Conservation (phyloP, 2,329 filamentous ascomycete species). For the Ascocoryne sarcoides region DNA sequence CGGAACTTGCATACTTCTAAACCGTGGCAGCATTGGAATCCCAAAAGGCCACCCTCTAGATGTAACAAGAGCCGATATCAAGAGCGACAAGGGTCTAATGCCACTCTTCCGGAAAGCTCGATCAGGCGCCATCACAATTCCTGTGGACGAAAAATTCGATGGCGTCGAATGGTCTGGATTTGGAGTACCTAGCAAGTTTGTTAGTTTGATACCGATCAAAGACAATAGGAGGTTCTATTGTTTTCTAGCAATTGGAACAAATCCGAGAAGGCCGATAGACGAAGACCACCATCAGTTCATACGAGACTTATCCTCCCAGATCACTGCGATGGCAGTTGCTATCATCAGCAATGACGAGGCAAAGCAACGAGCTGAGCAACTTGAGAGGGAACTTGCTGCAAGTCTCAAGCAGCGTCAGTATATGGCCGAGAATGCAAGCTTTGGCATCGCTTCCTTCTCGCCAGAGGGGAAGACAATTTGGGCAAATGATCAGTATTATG, state of each 20-base stretch:
- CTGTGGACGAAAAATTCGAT: conserved; percentile 18
- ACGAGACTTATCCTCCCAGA: conserved; percentile 17
- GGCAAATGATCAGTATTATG: conserved; percentile 24
- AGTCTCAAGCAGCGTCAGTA: conserved; percentile 18
- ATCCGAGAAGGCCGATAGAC: conserved; percentile 22
- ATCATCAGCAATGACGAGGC: conserved; percentile 19
- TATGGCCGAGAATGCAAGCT: conserved; percentile 24
- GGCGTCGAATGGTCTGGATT: conserved; percentile 19
- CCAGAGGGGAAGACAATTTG: conserved; percentile 19
- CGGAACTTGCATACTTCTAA: conserved; percentile 5
- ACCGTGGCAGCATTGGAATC: conserved; percentile 19
- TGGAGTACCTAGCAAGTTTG: conserved; percentile 15
- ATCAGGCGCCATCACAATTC: conserved; percentile 13
- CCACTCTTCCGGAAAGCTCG: conserved; percentile 17
- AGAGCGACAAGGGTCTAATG: conserved; percentile 14
- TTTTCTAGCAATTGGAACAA: conserved; percentile 20
- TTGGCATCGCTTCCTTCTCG: conserved; percentile 23
- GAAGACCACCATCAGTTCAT: conserved; percentile 20
- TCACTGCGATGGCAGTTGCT: conserved; percentile 17
- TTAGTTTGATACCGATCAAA: conserved; percentile 20
- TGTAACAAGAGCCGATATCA: conserved; percentile 11
- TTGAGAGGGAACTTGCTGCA: conserved; percentile 17
- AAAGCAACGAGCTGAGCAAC: conserved; percentile 11
- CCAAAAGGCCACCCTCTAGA: conserved; percentile 17
- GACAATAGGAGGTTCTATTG: conserved; percentile 15